These are phyloP conservation scores for Tulasnella calospora DNA, from an alignment of 768 basidiomycete genomes.

Conservation along the genomic window DNA sequence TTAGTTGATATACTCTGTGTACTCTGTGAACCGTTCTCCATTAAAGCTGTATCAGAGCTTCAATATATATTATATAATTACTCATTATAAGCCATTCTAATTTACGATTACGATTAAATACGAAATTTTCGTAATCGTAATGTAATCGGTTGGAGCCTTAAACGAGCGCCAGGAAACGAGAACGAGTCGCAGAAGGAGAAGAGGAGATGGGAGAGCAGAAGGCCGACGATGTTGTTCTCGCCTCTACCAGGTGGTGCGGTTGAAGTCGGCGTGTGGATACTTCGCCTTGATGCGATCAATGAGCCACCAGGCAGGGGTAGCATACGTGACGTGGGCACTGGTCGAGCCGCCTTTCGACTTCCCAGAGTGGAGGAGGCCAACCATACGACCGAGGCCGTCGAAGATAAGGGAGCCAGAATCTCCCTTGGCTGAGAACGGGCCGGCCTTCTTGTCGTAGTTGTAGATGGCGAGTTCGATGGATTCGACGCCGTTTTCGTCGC, in stretches of 20 bases:
- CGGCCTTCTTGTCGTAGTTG: slow-evolving; percentile 31
- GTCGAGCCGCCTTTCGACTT: slow-evolving; percentile 28
- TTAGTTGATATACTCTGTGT: too few relatives aligned
- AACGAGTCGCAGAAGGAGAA: slow-evolving; percentile 17
- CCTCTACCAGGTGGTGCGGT: slow-evolving; percentile 30
- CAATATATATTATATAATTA: too few relatives aligned
- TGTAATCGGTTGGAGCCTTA: too few relatives aligned
- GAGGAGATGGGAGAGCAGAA: slow-evolving; percentile 21
- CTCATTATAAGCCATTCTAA: too few relatives aligned
- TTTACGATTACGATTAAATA: too few relatives aligned
- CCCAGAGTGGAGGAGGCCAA: slow-evolving; percentile 37
- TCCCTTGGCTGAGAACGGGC: slow-evolving; percentile 36
- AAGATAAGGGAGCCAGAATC: slow-evolving; percentile 38
- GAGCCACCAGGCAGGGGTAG: slow-evolving; percentile 12
- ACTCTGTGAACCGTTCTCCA: too few relatives aligned
- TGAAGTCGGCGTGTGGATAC: slow-evolving; percentile 24
- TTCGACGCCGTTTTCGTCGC: slow-evolving; percentile 29
- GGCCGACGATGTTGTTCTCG: slow-evolving; percentile 16
- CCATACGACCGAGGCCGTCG: slow-evolving; percentile 34
- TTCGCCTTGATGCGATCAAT: slow-evolving; percentile 16
- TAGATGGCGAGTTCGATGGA: slow-evolving; percentile 34
- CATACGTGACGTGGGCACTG: slow-evolving; percentile 15
- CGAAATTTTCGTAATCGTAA: too few relatives aligned
- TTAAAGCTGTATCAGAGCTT: too few relatives aligned
- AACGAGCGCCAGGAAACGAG: slow-evolving; percentile 21